Conservation (phyloP, 2,329 filamentous ascomycete genomes). For the Colletotrichum lini region DNA sequence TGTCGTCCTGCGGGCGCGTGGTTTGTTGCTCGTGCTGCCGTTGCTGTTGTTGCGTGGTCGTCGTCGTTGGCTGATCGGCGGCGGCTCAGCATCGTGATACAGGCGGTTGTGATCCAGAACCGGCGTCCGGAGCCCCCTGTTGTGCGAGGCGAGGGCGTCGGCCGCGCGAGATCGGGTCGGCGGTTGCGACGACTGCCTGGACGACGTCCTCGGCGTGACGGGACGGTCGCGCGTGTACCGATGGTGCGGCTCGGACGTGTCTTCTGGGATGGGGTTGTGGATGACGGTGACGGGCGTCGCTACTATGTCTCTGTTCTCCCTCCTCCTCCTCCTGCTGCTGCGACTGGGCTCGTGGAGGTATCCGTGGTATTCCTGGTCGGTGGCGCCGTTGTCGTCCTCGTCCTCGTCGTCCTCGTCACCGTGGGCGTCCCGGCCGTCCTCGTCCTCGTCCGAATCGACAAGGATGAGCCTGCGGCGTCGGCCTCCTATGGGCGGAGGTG, state of each 20-base stretch:
- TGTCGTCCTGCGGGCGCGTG: slow-evolving; percentile 4
- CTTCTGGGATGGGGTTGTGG: slow-evolving; percentile 2
- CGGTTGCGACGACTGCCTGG: slow-evolving; percentile 21
- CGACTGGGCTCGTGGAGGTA: slow-evolving; percentile 13
- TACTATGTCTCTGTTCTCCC: neutral
- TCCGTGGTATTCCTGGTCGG: neutral
- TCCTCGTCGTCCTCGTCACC: neutral
- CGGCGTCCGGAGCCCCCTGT: slow-evolving; percentile 28
- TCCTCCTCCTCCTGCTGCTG: no score
- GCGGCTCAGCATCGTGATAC: slow-evolving; percentile 36
- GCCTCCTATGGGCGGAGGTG: slow-evolving; percentile 34
- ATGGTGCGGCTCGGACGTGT: neutral
- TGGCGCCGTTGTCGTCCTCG: neutral
- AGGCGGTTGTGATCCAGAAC: slow-evolving; percentile 26
- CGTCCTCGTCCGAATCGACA: slow-evolving; percentile 32
- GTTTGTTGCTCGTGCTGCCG: neutral
- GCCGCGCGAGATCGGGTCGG: slow-evolving; percentile 11
- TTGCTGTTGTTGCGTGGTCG: neutral
- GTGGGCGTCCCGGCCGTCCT: neutral
- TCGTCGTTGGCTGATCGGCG: slow-evolving; percentile 31
- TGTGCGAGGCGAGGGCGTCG: slow-evolving; percentile 22
- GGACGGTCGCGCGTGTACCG: neutral
- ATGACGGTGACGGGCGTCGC: slow-evolving; percentile 17
- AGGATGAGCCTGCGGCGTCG: slow-evolving; percentile 26
- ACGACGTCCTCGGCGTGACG: neutral